These are phyloP conservation scores for Gnomoniopsis sp. DNA, from an alignment of 2,329 filamentous ascomycete genomes.

Conservation along the genomic window DNA sequence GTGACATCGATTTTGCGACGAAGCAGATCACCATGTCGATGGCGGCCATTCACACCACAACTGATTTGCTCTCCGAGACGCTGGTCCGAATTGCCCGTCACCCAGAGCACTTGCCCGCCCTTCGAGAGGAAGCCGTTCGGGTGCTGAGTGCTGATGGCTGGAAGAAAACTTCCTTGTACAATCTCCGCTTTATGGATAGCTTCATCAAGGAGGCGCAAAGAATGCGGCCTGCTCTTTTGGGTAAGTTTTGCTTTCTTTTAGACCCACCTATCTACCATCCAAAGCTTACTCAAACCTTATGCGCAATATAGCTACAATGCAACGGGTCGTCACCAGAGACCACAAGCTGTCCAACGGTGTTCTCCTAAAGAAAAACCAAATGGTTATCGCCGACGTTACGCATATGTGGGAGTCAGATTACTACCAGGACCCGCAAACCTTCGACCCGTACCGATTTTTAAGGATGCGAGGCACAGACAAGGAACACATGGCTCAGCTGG, in stretches of 20 bases:
- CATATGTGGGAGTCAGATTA: too few species aligned
- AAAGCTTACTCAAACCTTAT: neutral
- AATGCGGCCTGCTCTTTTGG: neutral
- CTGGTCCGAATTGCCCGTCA: slow-evolving; percentile 22
- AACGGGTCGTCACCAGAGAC: too few species aligned
- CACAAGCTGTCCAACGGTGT: too few species aligned
- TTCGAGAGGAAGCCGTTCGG: slow-evolving; percentile 22
- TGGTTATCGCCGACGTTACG: too few species aligned
- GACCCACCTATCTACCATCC: too few species aligned
- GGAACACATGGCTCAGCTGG: slow-evolving; percentile 2
- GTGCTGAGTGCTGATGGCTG: slow-evolving; percentile 20
- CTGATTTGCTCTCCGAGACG: slow-evolving; percentile 19
- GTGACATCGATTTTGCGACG: slow-evolving; percentile 12
- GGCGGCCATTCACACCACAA: slow-evolving; percentile 24
- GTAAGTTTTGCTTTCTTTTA: neutral
- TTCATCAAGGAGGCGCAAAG: neutral
- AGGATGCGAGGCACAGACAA: slow-evolving; percentile 3
- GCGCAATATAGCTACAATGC: neutral
- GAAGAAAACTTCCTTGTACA: slow-evolving; percentile 22
- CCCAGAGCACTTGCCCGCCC: slow-evolving; percentile 20
- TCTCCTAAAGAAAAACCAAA: too few species aligned
- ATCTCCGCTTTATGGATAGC: slow-evolving; percentile 5
- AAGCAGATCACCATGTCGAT: slow-evolving; percentile 21
- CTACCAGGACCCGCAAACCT: too few species aligned
- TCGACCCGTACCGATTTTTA: neutral